Evolutionary conservation across 2,329 filamentous ascomycete genomes (phyloP), one percentile per base, ranked within the genome.

Genomic region (Aspergillus pseudotamarii): DNA sequence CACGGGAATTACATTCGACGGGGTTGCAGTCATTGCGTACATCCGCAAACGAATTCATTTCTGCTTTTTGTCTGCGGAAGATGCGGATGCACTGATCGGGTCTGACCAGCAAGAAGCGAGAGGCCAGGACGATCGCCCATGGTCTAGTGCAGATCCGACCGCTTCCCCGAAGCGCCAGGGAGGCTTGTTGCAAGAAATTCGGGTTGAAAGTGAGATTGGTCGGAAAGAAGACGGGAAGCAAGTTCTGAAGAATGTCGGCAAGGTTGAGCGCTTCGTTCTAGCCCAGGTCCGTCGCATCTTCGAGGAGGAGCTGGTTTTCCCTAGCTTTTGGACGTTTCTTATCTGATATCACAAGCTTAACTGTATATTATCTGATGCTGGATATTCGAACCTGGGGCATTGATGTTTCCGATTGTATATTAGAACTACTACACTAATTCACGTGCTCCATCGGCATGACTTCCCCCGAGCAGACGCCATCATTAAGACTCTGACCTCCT

Each of bases 241-340:
- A 81, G 95, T 94, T 54, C 81, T 99, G 64, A 98, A 97, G 84
- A 99, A 99, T 76, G 94, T 99, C 57, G 94, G 95, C 63, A 99
- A 99, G 83, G 95, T 99, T 62, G 95, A 99, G 82, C 91, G 93
- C 72, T 99, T 99, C 77, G 93, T 99, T 61, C 84, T 99, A 64
- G 94, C 98, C 77, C 94, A 98, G 79, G 95, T 99, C 66, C 89
- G 94, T 75, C 88, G 93, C 73, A 98, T 99, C 71, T 98, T 99
- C 73, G 95, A 99, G 79, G 95, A 98, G 75, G 95, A 99, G 28
- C 38, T 62, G 36, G 48, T 62, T 26, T 62, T 54, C 32, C 60
- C 60, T 16, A 97, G 94, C 78, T 98, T 95, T 79, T 98, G 94
- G 94, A 99, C 95, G 0, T 97, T 98, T 78, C 81, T 99, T 71